Evolutionary conservation across 2,329 filamentous ascomycete genomes (phyloP).

Genomic region (Trichoderma afroharzianum): DNA sequence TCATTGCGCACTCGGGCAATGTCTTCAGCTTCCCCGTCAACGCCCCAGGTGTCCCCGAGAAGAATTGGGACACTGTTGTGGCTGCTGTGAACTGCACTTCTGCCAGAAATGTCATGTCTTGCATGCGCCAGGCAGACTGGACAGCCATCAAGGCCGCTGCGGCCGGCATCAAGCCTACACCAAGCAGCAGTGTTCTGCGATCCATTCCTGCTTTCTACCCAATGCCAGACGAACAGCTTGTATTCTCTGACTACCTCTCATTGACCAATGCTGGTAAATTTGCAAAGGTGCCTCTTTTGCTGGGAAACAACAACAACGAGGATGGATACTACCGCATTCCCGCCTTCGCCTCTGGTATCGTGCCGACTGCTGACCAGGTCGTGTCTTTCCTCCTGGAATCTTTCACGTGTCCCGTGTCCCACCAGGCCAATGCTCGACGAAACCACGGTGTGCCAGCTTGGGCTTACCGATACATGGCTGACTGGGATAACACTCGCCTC

Average conservation of each 20-base stretch:
- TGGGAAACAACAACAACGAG: constrained; percentile 45
- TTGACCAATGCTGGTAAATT: constrained; percentile 35
- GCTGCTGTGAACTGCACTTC: constrained; percentile 36
- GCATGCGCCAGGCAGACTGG: constrained; percentile 37
- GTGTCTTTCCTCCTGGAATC: constrained; percentile 40
- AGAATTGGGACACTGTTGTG: constrained; percentile 42
- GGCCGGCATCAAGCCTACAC: constrained; percentile 30
- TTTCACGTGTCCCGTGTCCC: constrained; percentile 44
- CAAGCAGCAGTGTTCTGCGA: constrained; percentile 35
- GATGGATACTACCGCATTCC: constrained; percentile 45
- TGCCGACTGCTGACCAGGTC: constrained; percentile 38
- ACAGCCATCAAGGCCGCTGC: constrained; percentile 36
- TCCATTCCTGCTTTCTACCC: constrained; percentile 41
- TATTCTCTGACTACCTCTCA: constrained; percentile 40
- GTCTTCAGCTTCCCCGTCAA: constrained; percentile 45
- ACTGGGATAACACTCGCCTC: constrained; percentile 47
- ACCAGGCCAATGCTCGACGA: constrained; percentile 35
- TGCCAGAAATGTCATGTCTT: constrained; percentile 30
- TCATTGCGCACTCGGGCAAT: constrained; percentile 45
- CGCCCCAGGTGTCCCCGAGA: constrained; percentile 29
- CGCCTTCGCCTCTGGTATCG: constrained; percentile 37
- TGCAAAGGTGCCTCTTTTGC: constrained; percentile 39
- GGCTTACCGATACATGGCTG: constrained; percentile 46
- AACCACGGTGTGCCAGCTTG: constrained; percentile 37
- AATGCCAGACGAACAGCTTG: constrained; percentile 35